These are phyloP conservation scores for Xylariales sp. DNA, from an alignment of 2,329 filamentous ascomycete genomes.

Conservation along the genomic window DNA sequence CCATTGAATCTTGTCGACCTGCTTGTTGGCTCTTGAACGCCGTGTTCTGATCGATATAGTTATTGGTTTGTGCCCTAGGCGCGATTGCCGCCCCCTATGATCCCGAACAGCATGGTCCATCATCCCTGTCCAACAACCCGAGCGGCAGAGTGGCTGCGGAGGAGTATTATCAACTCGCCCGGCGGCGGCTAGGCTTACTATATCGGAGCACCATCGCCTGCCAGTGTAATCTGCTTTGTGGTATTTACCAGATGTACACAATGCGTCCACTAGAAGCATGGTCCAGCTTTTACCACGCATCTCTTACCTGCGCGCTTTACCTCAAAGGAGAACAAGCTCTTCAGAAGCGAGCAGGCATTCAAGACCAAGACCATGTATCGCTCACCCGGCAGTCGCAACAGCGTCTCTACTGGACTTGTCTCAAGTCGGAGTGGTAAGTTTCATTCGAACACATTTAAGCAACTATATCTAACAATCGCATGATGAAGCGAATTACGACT, in stretches of 20 bases:
- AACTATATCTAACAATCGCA: neutral
- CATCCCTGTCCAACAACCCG: no score
- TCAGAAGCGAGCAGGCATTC: neutral
- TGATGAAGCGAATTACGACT: neutral
- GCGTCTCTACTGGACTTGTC: neutral
- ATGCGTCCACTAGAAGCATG: neutral
- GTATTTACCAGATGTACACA: slow-evolving; percentile 1
- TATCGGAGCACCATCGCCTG: neutral
- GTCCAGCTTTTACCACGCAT: neutral
- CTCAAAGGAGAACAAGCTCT: no score
- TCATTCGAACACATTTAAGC: neutral
- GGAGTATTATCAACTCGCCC: neutral
- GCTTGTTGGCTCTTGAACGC: no score
- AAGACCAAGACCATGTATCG: neutral
- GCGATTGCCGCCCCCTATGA: no score
- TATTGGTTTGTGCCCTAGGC: no score
- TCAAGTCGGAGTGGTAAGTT: slow-evolving; percentile 1
- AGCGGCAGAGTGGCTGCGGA: neutral
- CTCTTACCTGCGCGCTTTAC: neutral
- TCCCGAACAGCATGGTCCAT: no score
- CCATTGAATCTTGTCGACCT: no score
- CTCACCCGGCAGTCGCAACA: neutral
- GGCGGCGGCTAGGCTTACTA: neutral
- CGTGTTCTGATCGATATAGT: no score
- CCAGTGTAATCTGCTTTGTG: neutral